Base-by-base conservation (phyloP, 305 asterid species). In the Solanum hybrid region DNA sequence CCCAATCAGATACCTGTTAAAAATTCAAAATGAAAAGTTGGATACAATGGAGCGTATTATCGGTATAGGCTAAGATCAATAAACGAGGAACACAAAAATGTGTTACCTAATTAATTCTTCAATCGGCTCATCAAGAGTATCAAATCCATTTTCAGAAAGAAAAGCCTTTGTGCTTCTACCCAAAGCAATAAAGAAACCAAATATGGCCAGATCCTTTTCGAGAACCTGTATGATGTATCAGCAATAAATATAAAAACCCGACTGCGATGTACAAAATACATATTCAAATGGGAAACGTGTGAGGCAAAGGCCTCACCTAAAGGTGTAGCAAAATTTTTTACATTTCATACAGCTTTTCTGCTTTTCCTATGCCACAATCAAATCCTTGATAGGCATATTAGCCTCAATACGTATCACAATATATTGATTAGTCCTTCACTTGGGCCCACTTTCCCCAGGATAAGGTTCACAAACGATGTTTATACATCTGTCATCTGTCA, bases 171-270 rank as follows among this genome's bases (percentile, higher is more conserved):
- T 95, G 89, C 97, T 95, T 94, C 98, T 97, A 81, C 99, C 99
- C 93, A 98, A 94, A 88, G 99, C 98, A 92, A 97, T 96, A 91
- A 98, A 98, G 95, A 96, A 95, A 89, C 99, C 99, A 95, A 98
- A 97, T 93, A 98, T 93, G 81, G 99, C 98, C 93, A 98, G 92
- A 93, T 98, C 99, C 93, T 93, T 97, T 92, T 97, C 99, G 92
- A 98, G 91, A 76, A 97, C 97, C 99, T 98, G 45, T 20, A 68
- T 92, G 94, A 90, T 86, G 73, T 88, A 92, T 85, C 78, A 84
- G 57, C 86, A 26, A 85, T 79, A 68, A 73, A 7, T 87, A 33
- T 24, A 65, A 73, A 76, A 79, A 57, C 88, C 32, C 31, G 34
- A 79, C 77, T 88, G 90, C 32, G 38, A 81, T 85, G 90, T 89